phyloP scores from a whole-genome alignment of 495 filamentous ascomycete genomes.

The Pseudotulostoma volvatum region DNA sequence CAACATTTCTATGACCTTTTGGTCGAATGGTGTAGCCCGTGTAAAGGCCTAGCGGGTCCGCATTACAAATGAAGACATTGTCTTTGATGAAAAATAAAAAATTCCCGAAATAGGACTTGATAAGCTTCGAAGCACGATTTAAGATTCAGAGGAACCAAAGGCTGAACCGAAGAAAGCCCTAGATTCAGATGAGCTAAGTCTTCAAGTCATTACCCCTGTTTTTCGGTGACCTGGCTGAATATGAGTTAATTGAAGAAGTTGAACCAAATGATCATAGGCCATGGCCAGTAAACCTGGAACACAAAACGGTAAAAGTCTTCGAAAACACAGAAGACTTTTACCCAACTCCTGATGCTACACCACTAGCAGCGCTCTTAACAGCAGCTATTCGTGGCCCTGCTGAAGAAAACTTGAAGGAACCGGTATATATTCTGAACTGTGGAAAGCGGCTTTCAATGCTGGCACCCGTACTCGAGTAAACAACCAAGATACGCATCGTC shows the following conservation, averaged over 20 bases:
- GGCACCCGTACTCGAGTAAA: too few species aligned
- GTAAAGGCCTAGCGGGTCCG: too few species aligned
- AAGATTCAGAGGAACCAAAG: background rate
- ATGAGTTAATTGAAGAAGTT: background rate
- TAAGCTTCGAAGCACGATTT: background rate
- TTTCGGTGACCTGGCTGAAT: background rate
- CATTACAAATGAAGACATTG: slow-evolving; percentile 2
- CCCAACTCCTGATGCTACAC: background rate
- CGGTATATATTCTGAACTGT: background rate
- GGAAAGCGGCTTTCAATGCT: slow-evolving; percentile 1
- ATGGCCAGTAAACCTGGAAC: background rate
- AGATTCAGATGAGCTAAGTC: background rate
- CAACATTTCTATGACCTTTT: too few species aligned
- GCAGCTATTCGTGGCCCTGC: background rate
- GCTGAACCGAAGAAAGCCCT: background rate
- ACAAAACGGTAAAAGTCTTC: background rate
- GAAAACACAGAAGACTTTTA: background rate
- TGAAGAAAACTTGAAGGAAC: background rate
- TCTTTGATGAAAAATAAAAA: slow-evolving; percentile 11
- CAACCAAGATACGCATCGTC: too few species aligned
- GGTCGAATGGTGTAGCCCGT: too few species aligned
- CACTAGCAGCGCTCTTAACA: background rate
- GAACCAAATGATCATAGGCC: too few species aligned
- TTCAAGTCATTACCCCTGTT: background rate
- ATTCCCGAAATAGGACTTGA: slow-evolving; percentile 8